A percentile compares a stretch with the other conserved stretches of the same genome.
phyloP scores from a whole-genome alignment of 768 basidiomycete genomes.

The Saitozyma podzolica region DNA sequence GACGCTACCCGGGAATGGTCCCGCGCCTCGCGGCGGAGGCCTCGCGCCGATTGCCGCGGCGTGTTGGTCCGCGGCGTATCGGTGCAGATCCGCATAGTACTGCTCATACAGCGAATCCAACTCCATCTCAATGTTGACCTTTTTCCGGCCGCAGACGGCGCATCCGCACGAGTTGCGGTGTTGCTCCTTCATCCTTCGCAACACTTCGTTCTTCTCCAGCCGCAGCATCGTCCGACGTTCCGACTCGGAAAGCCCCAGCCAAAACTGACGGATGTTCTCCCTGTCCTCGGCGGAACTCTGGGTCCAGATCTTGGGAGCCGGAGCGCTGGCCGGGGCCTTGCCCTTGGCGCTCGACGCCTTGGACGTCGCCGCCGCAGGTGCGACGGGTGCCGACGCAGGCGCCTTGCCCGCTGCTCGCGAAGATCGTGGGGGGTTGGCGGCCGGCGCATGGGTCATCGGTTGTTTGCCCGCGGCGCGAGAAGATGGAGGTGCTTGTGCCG shows the following conservation, averaged over 20 bases:
- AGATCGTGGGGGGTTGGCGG: slow-evolving; percentile 46
- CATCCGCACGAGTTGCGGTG: slow-evolving; percentile 94
- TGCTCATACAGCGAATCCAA: slow-evolving; percentile 99
- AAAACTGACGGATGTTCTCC: slow-evolving; percentile 96
- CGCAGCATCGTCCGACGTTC: slow-evolving; percentile 90
- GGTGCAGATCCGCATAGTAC: slow-evolving; percentile 99
- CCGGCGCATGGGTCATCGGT: slow-evolving; percentile 71
- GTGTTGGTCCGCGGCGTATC: slow-evolving; percentile 76
- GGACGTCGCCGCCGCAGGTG: slow-evolving; percentile 31
- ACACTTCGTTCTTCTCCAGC: slow-evolving; percentile 96
- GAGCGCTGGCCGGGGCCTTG: slow-evolving; percentile 38
- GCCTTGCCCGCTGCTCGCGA: slow-evolving; percentile 54
- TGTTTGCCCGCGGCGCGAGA: slow-evolving; percentile 89
- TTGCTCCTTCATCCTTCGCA: slow-evolving; percentile 99
- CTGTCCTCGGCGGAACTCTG: slow-evolving; percentile 89
- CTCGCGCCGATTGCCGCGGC: slow-evolving; percentile 79
- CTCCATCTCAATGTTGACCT: slow-evolving; percentile 98
- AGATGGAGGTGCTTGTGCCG: slow-evolving; percentile 62
- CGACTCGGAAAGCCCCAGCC: slow-evolving; percentile 87
- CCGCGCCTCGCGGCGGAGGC: slow-evolving; percentile 90
- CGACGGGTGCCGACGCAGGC: slow-evolving; percentile 43
- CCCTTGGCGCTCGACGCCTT: slow-evolving; percentile 28
- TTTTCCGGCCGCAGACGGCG: slow-evolving; percentile 94
- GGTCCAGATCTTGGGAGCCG: slow-evolving; percentile 79
- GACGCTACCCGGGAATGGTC: slow-evolving; percentile 97